A percentile compares a stretch with the other conserved stretches of the same genome.
phyloP scores from a whole-genome alignment of 495 filamentous ascomycete genomes.

The Penicillium odoratum region DNA sequence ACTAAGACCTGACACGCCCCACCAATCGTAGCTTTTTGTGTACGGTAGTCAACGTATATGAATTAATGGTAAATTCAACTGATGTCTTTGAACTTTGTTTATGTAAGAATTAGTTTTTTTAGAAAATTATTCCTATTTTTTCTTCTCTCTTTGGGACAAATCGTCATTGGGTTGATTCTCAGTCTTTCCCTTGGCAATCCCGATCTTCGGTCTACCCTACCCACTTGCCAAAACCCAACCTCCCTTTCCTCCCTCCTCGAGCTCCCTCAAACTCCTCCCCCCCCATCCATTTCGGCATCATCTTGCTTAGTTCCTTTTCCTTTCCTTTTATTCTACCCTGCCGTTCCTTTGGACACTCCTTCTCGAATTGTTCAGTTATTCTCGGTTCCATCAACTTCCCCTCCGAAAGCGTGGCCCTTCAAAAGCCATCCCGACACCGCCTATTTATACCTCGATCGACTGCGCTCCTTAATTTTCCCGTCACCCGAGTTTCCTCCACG shows the following conservation, averaged over 20 bases:
- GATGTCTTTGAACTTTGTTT: neutral
- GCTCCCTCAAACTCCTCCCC: constrained; percentile 4
- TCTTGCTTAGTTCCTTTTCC: constrained; percentile 14
- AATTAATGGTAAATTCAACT: neutral
- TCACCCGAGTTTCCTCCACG: constrained; percentile 15
- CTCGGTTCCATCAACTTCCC: neutral
- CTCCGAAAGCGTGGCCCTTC: constrained; percentile 1
- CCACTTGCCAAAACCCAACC: constrained; percentile 22
- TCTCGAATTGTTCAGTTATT: constrained; percentile 12
- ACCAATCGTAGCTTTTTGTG: neutral
- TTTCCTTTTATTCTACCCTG: constrained; percentile 10
- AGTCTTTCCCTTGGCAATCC: constrained; percentile 16
- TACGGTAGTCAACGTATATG: neutral
- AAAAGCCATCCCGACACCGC: constrained; percentile 12
- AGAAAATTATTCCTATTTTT: neutral
- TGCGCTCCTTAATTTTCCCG: constrained; percentile 18
- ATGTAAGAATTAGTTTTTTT: neutral
- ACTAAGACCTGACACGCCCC: neutral
- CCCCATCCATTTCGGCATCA: neutral
- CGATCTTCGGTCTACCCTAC: constrained; percentile 24
- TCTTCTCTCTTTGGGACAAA: neutral
- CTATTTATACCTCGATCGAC: constrained; percentile 24
- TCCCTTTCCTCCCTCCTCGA: constrained; percentile 18
- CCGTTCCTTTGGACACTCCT: constrained; percentile 23
- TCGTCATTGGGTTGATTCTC: constrained; percentile 8